These are phyloP conservation scores for Xylaria multiplex DNA, from an alignment of 2,329 filamentous ascomycete species.

Conservation along the genomic window DNA sequence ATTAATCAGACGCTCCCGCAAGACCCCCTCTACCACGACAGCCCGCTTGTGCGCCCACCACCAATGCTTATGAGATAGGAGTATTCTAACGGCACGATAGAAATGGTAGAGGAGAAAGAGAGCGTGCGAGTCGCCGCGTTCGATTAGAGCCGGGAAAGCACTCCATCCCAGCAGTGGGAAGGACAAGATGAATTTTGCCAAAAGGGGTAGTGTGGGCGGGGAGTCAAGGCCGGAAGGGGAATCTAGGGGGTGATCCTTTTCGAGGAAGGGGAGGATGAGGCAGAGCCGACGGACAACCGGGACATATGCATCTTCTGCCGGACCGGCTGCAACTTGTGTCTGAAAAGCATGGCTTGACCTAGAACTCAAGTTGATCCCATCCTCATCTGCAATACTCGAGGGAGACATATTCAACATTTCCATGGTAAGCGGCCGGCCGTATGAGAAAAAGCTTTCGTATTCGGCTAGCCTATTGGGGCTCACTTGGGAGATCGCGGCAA, in stretches of 20 bases:
- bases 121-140: constrained; percentile 23
- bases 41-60: constrained; percentile 31
- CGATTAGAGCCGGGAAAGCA: constrained; percentile 27
- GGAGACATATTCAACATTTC: constrained; percentile 17
- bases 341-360: background rate
- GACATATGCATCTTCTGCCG: constrained; percentile 17
- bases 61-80: constrained; percentile 13
- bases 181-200: constrained; percentile 25
- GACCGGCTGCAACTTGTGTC: background rate
- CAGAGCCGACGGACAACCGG: constrained; percentile 13
- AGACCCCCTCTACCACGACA: constrained; percentile 16
- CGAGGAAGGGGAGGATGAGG: constrained; percentile 16
- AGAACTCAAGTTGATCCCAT: background rate
- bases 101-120: constrained; percentile 32
- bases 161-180: constrained; percentile 26
- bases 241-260: background rate
- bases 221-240: background rate
- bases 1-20: constrained; percentile 7
- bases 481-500: background rate
- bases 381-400: background rate
- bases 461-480: constrained; percentile 16
- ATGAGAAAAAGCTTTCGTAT: constrained; percentile 33
- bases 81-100: constrained; percentile 24
- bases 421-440: constrained; percentile 14
- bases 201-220: background rate